Evolutionary conservation across 2,329 filamentous ascomycete genomes (phyloP), one percentile per base, ranked within the genome.

Genomic region (Colletotrichum liriopes): DNA sequence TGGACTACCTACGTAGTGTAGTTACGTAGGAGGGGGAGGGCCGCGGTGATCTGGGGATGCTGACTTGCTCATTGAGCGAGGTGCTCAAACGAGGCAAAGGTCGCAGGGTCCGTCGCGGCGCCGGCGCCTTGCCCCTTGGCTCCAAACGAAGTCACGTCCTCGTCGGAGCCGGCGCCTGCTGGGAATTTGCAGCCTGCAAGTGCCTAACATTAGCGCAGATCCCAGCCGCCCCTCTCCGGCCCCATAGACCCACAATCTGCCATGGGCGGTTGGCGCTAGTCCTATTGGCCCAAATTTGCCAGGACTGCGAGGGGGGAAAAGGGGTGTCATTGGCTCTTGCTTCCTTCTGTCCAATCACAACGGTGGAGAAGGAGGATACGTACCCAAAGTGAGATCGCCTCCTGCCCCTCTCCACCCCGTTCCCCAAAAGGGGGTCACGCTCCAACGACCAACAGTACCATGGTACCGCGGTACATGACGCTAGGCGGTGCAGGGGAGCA

Each of bases 201-300:
- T 64, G 69, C 65, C 69, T 69, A 39, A 55, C 59, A 63, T 72
- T 69, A 72, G 65, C 65, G 65, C 65, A 72, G 69, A 72, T 72
- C 65, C 69, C 69, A 55, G 65, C 69, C 59, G 65, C 59, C 52
- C 45, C 16, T 26, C 29, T 26, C 11, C 43, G 51, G 59, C 65
- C 59, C 69, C 65, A 12, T 5, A 7, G 5, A 4, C 12, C 41
- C 59, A 37, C 0, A 1, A 8, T 39, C 45, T 12, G 29, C 3
- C 35, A 43, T 37, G 29, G 14, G n/a, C 43, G 16, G 20, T 23
- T 20, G n/a, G 29, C 23, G 43, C 5, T 29, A 39, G 29, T 14
- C 23, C 18, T 52, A 69, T 64, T 69, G 65, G 59, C 39, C 32
- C 37, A 55, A 23, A n/a, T 39, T 14, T 20, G 9, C 3, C 39